Conservation (phyloP, 2,329 filamentous ascomycete species). For the Thermothelomyces thermophilus region DNA sequence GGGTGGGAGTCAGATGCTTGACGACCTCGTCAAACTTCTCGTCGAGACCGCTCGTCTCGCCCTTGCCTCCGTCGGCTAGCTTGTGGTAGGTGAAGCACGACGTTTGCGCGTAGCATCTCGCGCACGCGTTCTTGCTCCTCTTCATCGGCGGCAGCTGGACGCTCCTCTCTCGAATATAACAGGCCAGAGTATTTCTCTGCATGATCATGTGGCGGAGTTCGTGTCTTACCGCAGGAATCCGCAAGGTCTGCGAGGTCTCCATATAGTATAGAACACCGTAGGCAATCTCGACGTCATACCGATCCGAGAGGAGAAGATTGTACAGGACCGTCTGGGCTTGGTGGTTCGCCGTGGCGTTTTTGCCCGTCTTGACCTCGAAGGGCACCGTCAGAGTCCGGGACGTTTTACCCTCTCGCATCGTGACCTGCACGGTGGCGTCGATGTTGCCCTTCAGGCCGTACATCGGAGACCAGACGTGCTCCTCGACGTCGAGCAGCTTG, state of each 20-base stretch:
- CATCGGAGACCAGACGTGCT: slow-evolving; percentile 97
- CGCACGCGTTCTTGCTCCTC: slow-evolving; percentile 73
- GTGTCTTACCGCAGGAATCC: slow-evolving; percentile 76
- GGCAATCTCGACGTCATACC: slow-evolving; percentile 86
- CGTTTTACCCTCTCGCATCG: slow-evolving; percentile 63
- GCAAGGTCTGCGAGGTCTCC: slow-evolving; percentile 78
- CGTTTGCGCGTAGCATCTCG: slow-evolving; percentile 82
- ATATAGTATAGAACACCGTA: slow-evolving; percentile 94
- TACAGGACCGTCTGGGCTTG: slow-evolving; percentile 93
- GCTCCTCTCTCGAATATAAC: slow-evolving; percentile 73
- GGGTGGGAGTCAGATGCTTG: slow-evolving; percentile 63
- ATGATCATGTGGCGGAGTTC: slow-evolving; percentile 96
- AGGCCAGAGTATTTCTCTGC: slow-evolving; percentile 83
- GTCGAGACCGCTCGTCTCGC: slow-evolving; percentile 72
- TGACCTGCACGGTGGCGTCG: slow-evolving; percentile 89
- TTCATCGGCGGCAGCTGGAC: slow-evolving; percentile 79
- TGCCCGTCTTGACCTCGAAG: slow-evolving; percentile 93
- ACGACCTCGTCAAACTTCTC: slow-evolving; percentile 78
- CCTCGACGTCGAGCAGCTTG: slow-evolving; percentile 92
- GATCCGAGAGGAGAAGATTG: slow-evolving; percentile 83
- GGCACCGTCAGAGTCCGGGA: slow-evolving; percentile 71
- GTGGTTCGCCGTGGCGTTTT: slow-evolving; percentile 72
- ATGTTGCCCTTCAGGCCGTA: slow-evolving; percentile 97
- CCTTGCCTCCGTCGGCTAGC: slow-evolving; percentile 75
- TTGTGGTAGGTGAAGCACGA: slow-evolving; percentile 93